Conservation (phyloP, 163 green algal genomes). For the Prototheca wickerhamii region DNA sequence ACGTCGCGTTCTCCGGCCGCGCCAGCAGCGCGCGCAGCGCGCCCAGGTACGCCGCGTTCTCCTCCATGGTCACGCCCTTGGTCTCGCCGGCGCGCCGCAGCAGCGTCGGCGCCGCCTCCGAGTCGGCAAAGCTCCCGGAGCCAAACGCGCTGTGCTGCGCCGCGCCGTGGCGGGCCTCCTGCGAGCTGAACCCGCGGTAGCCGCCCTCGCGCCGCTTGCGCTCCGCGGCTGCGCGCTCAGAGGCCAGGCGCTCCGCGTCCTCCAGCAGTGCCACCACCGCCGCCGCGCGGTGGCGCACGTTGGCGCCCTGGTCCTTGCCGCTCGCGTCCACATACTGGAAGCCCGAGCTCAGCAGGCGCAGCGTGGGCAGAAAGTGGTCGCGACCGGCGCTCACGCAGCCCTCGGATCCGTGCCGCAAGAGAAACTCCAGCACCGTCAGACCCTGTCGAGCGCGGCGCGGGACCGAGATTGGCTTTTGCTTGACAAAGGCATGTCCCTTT, state of each 20-base stretch:
- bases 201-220: conserved; percentile 8
- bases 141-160: background rate
- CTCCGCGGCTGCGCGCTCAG: conserved; percentile 32
- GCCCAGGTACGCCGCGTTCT: conserved; percentile 54
- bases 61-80: conserved; percentile 50
- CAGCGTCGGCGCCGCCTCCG: background rate
- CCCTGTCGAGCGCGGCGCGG: conserved; percentile 19
- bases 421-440: conserved; percentile 60
- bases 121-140: too few relatives aligned
- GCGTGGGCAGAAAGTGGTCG: conserved; percentile 23
- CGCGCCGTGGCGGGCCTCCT: conserved; percentile 3
- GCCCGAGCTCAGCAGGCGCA: conserved; percentile 35
- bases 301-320: conserved; percentile 51
- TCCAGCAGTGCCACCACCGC: conserved; percentile 39
- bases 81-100: background rate
- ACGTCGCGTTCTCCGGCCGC: conserved; percentile 37
- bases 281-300: conserved; percentile 51
- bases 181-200: background rate
- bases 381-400: conserved; percentile 20
- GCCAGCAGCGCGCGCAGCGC: conserved; percentile 41
- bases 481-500: background rate
- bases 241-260: conserved; percentile 26
- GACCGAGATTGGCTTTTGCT: background rate
- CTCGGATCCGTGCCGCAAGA: conserved; percentile 47
- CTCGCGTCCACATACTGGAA: conserved; percentile 46